Evolutionary conservation across 768 basidiomycete genomes (phyloP), one percentile per base, ranked within the genome.

Genomic region (Mycena metata): DNA sequence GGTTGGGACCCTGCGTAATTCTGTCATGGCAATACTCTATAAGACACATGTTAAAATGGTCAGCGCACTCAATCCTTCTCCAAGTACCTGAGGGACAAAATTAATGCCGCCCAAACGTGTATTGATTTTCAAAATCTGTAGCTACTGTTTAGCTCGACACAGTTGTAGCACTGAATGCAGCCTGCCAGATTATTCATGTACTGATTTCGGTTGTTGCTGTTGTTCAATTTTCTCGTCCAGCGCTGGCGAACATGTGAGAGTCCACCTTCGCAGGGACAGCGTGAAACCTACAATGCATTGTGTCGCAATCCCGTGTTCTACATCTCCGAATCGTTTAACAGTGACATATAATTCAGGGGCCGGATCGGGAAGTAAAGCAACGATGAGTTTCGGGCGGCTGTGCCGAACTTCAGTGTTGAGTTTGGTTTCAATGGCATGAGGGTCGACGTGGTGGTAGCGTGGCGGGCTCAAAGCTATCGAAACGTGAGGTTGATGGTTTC

Each of bases 61-160:
- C n/a, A 19, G 15, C 24, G 11, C 21, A 41, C 5, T 39, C 39
- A 10, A 15, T 39, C 11, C 39, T 15, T 9, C 39, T 33, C 23
- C 39, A 15, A 12, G n/a, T 15, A 7, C 19, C 10, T 55, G 19
- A 30, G 90, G 91, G 13, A 88, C 78, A 17, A 83, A 84, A 72
- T 91, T 91, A 70, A 89, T 83, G 1, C 91, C 90, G 4, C 90
- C 90, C 0, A 91, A 81, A 72, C 90, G 89, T 0, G 87, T 88
- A 54, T 91, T 91, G 65, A 91, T 83, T 71, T 90, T 91, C 49
- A n/a, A 39, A n/a, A 17, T 4, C 11, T 16, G 36, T 2, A 26
- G 35, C 19, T 23, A 13, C 3, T 23, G 35, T 9, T 21, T 36
- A 39, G 17, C 19, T 17, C 17, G 2, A 19, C 33, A 33, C 4